Percentiles rank a stretch among this genome's conserved stretches.
Evolutionary conservation across 164 flowering plant genomes (phyloP).

Genomic region (Annona squamosa): DNA sequence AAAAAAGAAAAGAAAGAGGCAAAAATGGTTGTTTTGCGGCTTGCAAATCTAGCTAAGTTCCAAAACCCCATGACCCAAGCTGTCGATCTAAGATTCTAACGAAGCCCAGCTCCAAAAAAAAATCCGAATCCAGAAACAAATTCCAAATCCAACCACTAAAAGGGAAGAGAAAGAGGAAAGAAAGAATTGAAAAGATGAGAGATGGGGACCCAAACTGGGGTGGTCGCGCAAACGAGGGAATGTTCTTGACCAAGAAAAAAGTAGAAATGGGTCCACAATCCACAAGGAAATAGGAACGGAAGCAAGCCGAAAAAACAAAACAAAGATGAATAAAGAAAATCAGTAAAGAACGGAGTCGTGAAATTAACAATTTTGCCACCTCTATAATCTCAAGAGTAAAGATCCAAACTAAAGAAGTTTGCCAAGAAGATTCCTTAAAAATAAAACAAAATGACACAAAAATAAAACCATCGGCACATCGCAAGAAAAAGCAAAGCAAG

Average conservation of each 20-base stretch:
- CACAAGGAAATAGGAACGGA: not conserved
- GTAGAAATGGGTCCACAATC: not conserved
- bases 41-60: not conserved
- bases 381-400: too few species aligned
- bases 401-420: too few species aligned
- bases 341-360: conserved; percentile 5
- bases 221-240: not conserved
- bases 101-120: conserved; percentile 19
- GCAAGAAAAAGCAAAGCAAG: too few species aligned
- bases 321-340: not conserved
- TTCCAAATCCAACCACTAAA: not conserved
- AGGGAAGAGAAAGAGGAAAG: not conserved
- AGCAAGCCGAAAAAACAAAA: not conserved
- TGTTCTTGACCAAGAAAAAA: not conserved
- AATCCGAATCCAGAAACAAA: conserved; percentile 11
- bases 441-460: too few species aligned
- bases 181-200: not conserved
- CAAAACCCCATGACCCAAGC: not conserved
- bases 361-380: too few species aligned
- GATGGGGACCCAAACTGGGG: not conserved
- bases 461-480: too few species aligned
- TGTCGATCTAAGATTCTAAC: not conserved
- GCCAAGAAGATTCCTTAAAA: too few species aligned
- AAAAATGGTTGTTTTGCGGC: conserved; percentile 19
- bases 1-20: not conserved